Conservation (phyloP, 768 basidiomycete genomes). For the Naganishia kalamii region DNA sequence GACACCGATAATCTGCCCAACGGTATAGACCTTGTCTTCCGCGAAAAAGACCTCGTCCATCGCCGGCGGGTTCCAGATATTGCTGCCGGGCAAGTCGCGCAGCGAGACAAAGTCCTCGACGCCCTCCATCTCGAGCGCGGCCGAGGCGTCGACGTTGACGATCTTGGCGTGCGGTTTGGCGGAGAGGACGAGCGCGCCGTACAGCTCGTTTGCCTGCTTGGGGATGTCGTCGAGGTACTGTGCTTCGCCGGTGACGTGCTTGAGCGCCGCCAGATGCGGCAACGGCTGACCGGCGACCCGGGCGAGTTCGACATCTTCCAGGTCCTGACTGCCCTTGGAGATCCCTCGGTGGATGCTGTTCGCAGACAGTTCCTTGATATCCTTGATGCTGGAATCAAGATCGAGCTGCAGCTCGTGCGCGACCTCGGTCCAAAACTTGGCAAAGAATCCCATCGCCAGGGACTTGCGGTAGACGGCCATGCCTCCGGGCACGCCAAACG, state of each 20-base stretch:
- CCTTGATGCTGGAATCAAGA: not conserved
- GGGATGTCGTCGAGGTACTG: conserved; percentile 34
- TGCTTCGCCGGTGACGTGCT: conserved; percentile 35
- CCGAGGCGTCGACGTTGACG: conserved; percentile 25
- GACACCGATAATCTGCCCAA: conserved; percentile 32
- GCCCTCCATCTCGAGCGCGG: conserved; percentile 30
- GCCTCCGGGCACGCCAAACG: conserved; percentile 33
- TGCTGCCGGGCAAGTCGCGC: conserved; percentile 29
- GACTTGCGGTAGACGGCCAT: conserved; percentile 34
- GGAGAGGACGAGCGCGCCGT: conserved; percentile 31
- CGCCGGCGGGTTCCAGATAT: conserved; percentile 27
- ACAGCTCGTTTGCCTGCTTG: conserved; percentile 25
- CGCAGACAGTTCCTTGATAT: conserved; percentile 15
- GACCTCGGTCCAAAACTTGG: conserved; percentile 32
- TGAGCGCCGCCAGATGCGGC: conserved; percentile 30
- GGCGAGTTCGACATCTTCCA: conserved; percentile 31
- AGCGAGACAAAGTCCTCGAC: conserved; percentile 29
- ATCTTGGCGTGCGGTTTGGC: conserved; percentile 34
- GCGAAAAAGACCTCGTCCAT: conserved; percentile 32
- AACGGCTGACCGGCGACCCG: conserved; percentile 28
- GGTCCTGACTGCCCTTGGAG: conserved; percentile 27
- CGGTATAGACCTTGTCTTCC: conserved; percentile 27
- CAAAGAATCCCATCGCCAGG: conserved; percentile 33
- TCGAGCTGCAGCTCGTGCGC: conserved; percentile 19
- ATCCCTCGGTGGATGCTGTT: conserved; percentile 28